A percentile compares a stretch with the other conserved stretches of the same genome.
phyloP scores from a whole-genome alignment of 768 basidiomycete species.

The Russula brevipes region DNA sequence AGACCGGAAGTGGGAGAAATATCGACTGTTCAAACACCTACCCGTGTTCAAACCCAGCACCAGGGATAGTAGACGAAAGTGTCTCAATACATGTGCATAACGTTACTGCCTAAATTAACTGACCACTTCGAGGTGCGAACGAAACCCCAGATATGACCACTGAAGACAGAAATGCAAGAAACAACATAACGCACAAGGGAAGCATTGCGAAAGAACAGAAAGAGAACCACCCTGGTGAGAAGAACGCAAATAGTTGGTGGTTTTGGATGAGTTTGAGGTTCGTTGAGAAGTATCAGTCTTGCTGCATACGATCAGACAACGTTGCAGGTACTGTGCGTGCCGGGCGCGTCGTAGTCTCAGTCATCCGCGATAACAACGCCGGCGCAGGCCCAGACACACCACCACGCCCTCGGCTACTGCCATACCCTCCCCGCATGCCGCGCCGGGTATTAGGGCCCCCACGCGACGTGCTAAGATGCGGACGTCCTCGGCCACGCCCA shows the following conservation, averaged over 20 bases:
- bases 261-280: not conserved
- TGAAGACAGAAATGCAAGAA: not conserved
- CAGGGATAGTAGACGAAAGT: not conserved
- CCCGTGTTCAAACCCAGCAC: not conserved
- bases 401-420: conserved; percentile 3
- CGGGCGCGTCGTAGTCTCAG: not conserved
- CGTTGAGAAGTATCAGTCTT: not conserved
- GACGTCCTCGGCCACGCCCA: conserved; percentile 4
- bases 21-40: no score
- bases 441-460: conserved; percentile 2
- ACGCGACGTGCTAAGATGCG: not conserved
- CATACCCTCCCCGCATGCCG: not conserved
- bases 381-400: not conserved
- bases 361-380: conserved; percentile 10
- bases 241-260: not conserved
- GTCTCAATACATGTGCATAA: no score
- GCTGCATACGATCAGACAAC: conserved; percentile 13
- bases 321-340: not conserved
- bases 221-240: no score
- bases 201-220: not conserved
- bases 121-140: no score
- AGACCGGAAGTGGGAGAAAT: no score
- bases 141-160: no score
- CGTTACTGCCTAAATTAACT: no score
- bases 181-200: not conserved